Percentiles rank a stretch among this genome's conserved stretches.
Evolutionary conservation across 129 eudicot species (phyloP).

Genomic region (Flaveria sonorensis): DNA sequence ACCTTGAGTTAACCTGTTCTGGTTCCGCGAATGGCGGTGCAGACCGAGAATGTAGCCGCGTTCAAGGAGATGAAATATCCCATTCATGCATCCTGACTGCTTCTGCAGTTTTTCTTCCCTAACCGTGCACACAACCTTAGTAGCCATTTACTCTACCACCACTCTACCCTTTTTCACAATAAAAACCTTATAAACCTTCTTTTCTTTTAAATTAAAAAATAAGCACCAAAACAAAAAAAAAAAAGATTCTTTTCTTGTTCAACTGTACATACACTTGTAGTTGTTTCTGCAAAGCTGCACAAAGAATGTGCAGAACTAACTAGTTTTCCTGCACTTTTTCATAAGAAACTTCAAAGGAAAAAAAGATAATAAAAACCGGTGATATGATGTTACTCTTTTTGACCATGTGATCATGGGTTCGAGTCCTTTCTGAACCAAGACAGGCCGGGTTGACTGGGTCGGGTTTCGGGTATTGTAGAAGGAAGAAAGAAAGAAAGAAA

Average conservation of each 20-base stretch:
- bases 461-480: background rate
- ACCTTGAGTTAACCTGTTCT: slow-evolving; percentile 71
- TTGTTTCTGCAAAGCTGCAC: slow-evolving; percentile 40
- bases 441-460: background rate
- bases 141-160: slow-evolving; percentile 49
- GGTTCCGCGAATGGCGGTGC: slow-evolving; percentile 41
- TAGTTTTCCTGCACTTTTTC: slow-evolving; percentile 25
- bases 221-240: background rate
- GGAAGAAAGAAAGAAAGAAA: background rate
- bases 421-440: background rate
- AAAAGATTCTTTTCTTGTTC: slow-evolving; percentile 34
- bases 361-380: background rate
- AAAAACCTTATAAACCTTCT: background rate
- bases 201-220: background rate
- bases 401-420: background rate
- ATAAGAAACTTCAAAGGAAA: background rate
- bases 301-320: slow-evolving; percentile 40
- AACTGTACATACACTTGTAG: slow-evolving; percentile 20
- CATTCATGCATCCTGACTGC: slow-evolving; percentile 93
- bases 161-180: background rate
- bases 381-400: background rate
- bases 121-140: slow-evolving; percentile 51
- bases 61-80: slow-evolving; percentile 77
- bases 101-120: slow-evolving; percentile 63
- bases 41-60: slow-evolving; percentile 59